Conservation (phyloP, 2,329 filamentous ascomycete species). For the Tolypocladium inflatum region DNA sequence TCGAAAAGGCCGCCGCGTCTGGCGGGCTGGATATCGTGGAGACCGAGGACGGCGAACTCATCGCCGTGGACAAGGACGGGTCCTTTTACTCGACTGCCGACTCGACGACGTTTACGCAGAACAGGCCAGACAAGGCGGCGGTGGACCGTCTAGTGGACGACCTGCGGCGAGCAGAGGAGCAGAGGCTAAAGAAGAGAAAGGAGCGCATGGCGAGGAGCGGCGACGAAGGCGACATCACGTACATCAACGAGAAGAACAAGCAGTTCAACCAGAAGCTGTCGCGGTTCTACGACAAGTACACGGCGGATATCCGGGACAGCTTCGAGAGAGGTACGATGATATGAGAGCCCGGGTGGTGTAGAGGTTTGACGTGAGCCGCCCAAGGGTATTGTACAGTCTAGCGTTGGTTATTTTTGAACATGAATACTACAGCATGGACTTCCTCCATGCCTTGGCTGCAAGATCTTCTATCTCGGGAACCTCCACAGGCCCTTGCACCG, state of each 20-base stretch:
- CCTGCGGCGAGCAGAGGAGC: slow-evolving; percentile 79
- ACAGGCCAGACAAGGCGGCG: slow-evolving; percentile 77
- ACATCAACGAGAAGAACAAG: slow-evolving; percentile 99
- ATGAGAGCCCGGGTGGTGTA: slow-evolving; percentile 25
- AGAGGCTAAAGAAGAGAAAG: slow-evolving; percentile 73
- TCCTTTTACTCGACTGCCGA: slow-evolving; percentile 86
- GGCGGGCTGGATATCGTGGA: slow-evolving; percentile 90
- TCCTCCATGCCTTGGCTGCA: slow-evolving; percentile 77
- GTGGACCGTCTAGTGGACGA: slow-evolving; percentile 83
- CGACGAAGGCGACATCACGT: slow-evolving; percentile 86
- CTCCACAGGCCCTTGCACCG: slow-evolving; percentile 66
- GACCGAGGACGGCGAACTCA: slow-evolving; percentile 87
- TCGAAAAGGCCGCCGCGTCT: slow-evolving; percentile 74
- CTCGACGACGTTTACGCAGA: slow-evolving; percentile 69
- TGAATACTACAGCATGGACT: slow-evolving; percentile 66
- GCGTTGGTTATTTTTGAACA: slow-evolving; percentile 7
- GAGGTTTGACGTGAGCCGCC: not conserved
- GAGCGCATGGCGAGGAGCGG: slow-evolving; percentile 70
- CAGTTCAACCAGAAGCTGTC: slow-evolving; percentile 98
- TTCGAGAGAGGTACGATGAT: slow-evolving; percentile 98
- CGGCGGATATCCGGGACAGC: slow-evolving; percentile 89
- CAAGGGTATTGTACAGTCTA: slow-evolving; percentile 21
- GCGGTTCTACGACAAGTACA: slow-evolving; percentile 98
- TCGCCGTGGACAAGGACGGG: slow-evolving; percentile 86
- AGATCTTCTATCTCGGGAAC: slow-evolving; percentile 71